A percentile compares a stretch with the other conserved stretches of the same genome.
Conservation (phyloP, 257 asterid species). For the Perilla frutescens region DNA sequence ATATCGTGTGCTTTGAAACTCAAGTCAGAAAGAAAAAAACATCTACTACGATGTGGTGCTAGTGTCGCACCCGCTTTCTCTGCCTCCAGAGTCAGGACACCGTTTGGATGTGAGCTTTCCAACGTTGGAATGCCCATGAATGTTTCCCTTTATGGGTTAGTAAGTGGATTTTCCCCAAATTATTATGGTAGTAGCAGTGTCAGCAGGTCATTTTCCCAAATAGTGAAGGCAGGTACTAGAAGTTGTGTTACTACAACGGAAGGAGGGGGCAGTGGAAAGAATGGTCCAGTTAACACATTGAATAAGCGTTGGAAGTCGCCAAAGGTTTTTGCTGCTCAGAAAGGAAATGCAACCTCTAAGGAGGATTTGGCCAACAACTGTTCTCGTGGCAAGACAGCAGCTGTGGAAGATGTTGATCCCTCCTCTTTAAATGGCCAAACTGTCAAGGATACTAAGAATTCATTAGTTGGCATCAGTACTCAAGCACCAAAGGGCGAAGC, state of each 20-base stretch:
- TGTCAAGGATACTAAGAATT: conserved; percentile 36
- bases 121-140: conserved; percentile 42
- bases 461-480: conserved; percentile 28
- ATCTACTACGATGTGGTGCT: conserved; percentile 39
- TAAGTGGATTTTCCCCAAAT: conserved; percentile 37
- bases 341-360: conserved; percentile 44
- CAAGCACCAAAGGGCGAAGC: conserved; percentile 44
- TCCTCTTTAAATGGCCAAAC: conserved; percentile 41
- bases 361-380: conserved; percentile 40
- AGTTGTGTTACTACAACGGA: conserved; percentile 34
- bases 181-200: conserved; percentile 42
- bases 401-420: conserved; percentile 35
- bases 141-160: conserved; percentile 40
- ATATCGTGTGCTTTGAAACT: conserved; percentile 49
- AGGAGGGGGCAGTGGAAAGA: conserved; percentile 42
- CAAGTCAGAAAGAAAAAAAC: conserved; percentile 40
- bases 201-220: conserved; percentile 56
- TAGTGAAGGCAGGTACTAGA: conserved; percentile 46
- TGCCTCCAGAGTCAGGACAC: conserved; percentile 41
- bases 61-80: conserved; percentile 42
- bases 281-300: conserved; percentile 35
- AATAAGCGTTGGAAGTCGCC: conserved; percentile 43
- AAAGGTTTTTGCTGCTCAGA: conserved; percentile 45
- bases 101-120: conserved; percentile 47
- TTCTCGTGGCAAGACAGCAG: conserved; percentile 43